Evolutionary conservation across 495 filamentous ascomycete species (phyloP).

Genomic region (Xylaria flabelliformis): DNA sequence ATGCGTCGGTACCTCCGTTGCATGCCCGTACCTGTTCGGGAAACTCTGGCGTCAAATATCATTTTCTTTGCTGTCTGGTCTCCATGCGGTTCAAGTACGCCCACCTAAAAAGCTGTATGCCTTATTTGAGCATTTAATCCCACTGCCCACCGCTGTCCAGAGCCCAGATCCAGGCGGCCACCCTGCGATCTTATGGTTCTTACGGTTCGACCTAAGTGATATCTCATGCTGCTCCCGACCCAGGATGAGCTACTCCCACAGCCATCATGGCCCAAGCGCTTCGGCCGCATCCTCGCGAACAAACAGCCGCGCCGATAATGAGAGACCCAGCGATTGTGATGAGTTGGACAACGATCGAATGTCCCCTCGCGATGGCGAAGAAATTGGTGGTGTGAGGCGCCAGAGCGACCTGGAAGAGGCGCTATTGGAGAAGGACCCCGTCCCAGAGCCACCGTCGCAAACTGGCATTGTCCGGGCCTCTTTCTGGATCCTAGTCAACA

Average conservation of each 20-base stretch:
- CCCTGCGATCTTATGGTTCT: not conserved
- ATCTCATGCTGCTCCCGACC: conserved; percentile 26
- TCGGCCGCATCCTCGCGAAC: conserved; percentile 48
- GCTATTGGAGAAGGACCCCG: conserved; percentile 37
- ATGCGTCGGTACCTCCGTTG: not conserved
- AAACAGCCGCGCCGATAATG: conserved; percentile 36
- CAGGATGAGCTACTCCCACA: conserved; percentile 36
- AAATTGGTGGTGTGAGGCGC: conserved; percentile 37
- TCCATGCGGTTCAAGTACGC: not conserved
- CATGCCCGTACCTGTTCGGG: not conserved
- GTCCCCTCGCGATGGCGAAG: conserved; percentile 36
- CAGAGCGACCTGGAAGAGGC: conserved; percentile 47
- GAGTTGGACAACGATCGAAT: conserved; percentile 32
- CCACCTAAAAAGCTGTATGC: conserved; percentile 5
- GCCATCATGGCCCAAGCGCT: conserved; percentile 35
- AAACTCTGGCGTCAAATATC: not conserved
- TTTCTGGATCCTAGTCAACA: conserved; percentile 65
- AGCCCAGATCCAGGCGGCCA: not conserved
- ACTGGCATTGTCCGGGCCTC: conserved; percentile 44
- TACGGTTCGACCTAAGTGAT: conserved; percentile 16
- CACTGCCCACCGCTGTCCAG: not conserved
- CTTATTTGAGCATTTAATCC: not conserved
- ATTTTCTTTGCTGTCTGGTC: not conserved
- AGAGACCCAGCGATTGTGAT: conserved; percentile 33
- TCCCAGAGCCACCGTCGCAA: conserved; percentile 27